Evolutionary conservation across 2,329 filamentous ascomycete genomes (phyloP).

Genomic region (Cucurbitaria berberidis): DNA sequence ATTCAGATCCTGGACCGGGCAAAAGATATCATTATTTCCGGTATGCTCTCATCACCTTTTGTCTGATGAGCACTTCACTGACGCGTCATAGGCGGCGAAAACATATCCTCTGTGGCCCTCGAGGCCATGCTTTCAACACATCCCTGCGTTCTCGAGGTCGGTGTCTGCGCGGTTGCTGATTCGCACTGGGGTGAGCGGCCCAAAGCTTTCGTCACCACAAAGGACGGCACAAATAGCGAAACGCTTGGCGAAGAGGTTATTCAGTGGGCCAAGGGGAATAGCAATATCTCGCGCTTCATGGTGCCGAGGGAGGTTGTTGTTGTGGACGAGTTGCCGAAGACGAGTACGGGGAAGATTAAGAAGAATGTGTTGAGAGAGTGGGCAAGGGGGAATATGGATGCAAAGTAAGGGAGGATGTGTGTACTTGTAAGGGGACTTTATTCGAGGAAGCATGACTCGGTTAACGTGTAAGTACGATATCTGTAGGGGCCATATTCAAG

Average conservation of each 20-base stretch:
- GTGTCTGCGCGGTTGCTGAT: conserved; percentile 85
- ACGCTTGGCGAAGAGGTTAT: conserved; percentile 74
- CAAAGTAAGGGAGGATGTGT: not conserved
- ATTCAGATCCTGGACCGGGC: conserved; percentile 91
- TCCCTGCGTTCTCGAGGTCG: conserved; percentile 87
- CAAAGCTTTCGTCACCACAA: conserved; percentile 88
- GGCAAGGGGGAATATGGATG: conserved; percentile 64
- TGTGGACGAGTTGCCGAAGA: conserved; percentile 90
- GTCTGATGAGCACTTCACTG: not conserved
- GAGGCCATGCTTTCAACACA: conserved; percentile 90
- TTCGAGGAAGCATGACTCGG: too few relatives aligned
- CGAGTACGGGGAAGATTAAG: conserved; percentile 93
- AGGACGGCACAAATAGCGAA: conserved; percentile 60
- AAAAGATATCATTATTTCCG: conserved; percentile 98
- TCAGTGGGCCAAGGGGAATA: conserved; percentile 81
- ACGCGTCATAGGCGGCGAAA: conserved; percentile 76
- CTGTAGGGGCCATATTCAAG: too few relatives aligned
- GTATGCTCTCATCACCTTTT: conserved; percentile 54
- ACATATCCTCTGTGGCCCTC: conserved; percentile 91
- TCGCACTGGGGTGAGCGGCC: conserved; percentile 95
- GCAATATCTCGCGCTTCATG: conserved; percentile 90
- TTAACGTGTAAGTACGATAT: too few relatives aligned
- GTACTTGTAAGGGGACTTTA: not conserved
- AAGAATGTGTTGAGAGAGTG: conserved; percentile 92
- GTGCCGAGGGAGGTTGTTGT: conserved; percentile 75